These are phyloP conservation scores for Glaciozyma antarctica DNA, from an alignment of 768 basidiomycete genomes.

Conservation along the genomic window DNA sequence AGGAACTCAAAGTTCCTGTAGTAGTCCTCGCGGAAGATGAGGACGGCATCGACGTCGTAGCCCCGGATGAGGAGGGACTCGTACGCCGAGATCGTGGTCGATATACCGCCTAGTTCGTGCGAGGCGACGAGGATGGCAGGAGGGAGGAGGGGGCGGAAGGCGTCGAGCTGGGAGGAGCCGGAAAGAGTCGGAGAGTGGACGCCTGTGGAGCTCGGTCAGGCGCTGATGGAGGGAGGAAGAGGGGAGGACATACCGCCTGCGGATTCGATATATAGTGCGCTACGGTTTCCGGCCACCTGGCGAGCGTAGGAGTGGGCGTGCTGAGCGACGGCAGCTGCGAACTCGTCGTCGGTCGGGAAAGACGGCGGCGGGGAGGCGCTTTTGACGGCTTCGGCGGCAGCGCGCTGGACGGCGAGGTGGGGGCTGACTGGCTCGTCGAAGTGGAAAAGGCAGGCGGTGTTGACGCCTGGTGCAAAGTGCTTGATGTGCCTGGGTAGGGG, in stretches of 20 bases:
- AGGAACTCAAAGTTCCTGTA: conserved; percentile 84
- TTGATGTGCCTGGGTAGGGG: conserved; percentile 19
- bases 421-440: conserved; percentile 87
- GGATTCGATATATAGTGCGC: conserved; percentile 76
- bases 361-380: neutral
- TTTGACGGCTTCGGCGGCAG: neutral
- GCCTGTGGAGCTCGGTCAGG: conserved; percentile 45
- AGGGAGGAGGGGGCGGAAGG: conserved; percentile 74
- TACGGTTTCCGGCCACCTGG: conserved; percentile 20
- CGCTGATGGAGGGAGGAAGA: neutral
- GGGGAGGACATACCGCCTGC: conserved; percentile 69
- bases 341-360: conserved; percentile 36
- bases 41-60: conserved; percentile 71
- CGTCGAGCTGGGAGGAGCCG: conserved; percentile 71
- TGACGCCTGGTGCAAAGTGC: conserved; percentile 39
- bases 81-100: conserved; percentile 81
- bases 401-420: conserved; percentile 62
- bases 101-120: conserved; percentile 84
- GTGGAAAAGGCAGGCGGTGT: conserved; percentile 64
- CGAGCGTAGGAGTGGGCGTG: conserved; percentile 37
- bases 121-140: conserved; percentile 83
- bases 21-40: conserved; percentile 75
- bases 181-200: conserved; percentile 83
- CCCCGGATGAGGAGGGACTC: conserved; percentile 85
- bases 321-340: neutral